Percentiles rank a stretch among this genome's conserved stretches.
Conservation (phyloP, 106 monocot species). For the Ottelia alismoides region DNA sequence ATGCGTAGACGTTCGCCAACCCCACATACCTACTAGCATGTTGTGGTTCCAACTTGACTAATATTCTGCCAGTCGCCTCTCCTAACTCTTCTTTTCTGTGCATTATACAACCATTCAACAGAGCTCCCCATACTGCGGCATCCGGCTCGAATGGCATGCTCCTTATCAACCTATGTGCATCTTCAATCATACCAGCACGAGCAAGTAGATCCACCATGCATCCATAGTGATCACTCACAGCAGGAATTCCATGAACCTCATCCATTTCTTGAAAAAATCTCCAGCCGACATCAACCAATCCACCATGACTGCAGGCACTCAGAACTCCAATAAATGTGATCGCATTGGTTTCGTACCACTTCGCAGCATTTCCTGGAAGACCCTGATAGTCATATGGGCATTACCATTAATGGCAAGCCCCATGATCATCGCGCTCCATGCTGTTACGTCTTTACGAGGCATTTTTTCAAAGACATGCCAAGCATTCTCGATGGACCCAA, state of each 20-base stretch:
- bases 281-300: slow-evolving; percentile 25
- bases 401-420: slow-evolving; percentile 25
- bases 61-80: slow-evolving; percentile 11
- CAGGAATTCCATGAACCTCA: slow-evolving; percentile 9
- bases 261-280: slow-evolving; percentile 20
- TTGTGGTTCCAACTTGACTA: slow-evolving; percentile 26
- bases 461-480: slow-evolving; percentile 19
- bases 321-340: slow-evolving; percentile 29
- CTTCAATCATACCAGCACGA: slow-evolving; percentile 14
- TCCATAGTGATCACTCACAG: slow-evolving; percentile 31
- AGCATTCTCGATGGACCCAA: slow-evolving; percentile 12
- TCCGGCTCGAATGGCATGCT: slow-evolving; percentile 27
- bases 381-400: slow-evolving; percentile 4
- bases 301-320: slow-evolving; percentile 28
- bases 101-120: slow-evolving; percentile 29
- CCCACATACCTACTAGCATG: slow-evolving; percentile 34
- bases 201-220: slow-evolving; percentile 40
- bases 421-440: slow-evolving; percentile 35
- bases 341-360: slow-evolving; percentile 11
- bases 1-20: slow-evolving; percentile 25
- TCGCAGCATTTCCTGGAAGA: slow-evolving; percentile 19
- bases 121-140: slow-evolving; percentile 30
- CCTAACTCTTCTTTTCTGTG: slow-evolving; percentile 18
- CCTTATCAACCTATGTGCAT: slow-evolving; percentile 21
- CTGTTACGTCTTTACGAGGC: slow-evolving; percentile 18